Percentiles rank a stretch among this genome's conserved stretches.
phyloP scores from a whole-genome alignment of 2,329 filamentous ascomycete genomes.

The Aspergillus persii region DNA sequence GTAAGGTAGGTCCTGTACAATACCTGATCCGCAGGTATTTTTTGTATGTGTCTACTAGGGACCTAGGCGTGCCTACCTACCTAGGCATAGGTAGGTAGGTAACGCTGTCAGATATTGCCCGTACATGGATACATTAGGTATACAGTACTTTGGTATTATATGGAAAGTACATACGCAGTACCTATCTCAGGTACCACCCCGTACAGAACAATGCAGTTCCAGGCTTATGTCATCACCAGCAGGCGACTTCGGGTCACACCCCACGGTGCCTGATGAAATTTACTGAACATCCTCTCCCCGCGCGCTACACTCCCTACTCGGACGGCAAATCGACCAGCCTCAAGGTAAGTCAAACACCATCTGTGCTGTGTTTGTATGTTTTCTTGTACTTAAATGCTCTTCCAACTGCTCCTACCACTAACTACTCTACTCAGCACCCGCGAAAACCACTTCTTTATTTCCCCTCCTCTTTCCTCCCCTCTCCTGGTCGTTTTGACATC shows the following conservation, averaged over 20 bases:
- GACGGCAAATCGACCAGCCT: constrained; percentile 23
- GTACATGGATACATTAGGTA: too few species aligned
- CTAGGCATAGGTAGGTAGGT: too few species aligned
- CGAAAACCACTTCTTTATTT: constrained; percentile 10
- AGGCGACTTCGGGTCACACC: constrained; percentile 24
- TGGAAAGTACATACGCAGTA: too few species aligned
- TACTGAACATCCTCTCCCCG: constrained; percentile 27
- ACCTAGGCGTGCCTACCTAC: too few species aligned
- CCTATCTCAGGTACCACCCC: neutral
- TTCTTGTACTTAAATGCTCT: neutral
- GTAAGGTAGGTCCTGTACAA: too few species aligned
- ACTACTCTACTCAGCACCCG: constrained; percentile 16
- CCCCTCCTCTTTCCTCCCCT: constrained; percentile 17
- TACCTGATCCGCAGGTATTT: too few species aligned
- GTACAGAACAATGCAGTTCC: too few species aligned
- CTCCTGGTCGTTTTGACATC: constrained; percentile 22
- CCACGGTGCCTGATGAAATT: constrained; percentile 39
- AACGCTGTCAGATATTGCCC: too few species aligned
- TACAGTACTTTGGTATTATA: neutral
- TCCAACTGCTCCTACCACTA: neutral
- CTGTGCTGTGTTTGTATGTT: neutral
- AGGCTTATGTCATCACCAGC: constrained; percentile 31
- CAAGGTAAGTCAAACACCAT: constrained; percentile 19
- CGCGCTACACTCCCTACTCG: constrained; percentile 22
- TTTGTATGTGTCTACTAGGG: too few species aligned